Evolutionary conservation across 140 eudicot species (phyloP), one percentile per base, ranked within the genome.

Genomic region (Ambrosia hybrid): DNA sequence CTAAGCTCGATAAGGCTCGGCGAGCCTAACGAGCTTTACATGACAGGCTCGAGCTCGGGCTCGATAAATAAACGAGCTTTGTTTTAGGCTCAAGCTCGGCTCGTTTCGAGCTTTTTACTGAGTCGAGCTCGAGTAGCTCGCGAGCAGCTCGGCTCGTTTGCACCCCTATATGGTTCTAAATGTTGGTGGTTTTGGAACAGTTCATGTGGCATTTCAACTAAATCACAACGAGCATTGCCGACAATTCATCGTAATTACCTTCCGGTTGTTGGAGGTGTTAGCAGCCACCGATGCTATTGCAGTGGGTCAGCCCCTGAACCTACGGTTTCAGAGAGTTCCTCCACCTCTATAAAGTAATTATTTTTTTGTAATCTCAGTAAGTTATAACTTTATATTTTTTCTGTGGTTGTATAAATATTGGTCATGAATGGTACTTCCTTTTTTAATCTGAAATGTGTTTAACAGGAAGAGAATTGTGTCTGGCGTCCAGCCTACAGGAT

Each of bases 401-500:
- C 10, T 5, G 1, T 9, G 37, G 9, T 43, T 15, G 10, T n/a
- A 66, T 4, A 45, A 75, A 67, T 65, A 9, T 12, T 53, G 57
- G 67, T 51, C 58, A 41, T 67, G 34, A 30, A 30, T 30, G 2
- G 34, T 30, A 30, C 9, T 36, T 17, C 33, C 34, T 70, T 21
- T 4, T 43, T 74, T 7, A 70, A 80, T 49, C 39, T 16, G 63
- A 46, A 56, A 38, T 52, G 12, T 49, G 4, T 15, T 71, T 8
- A 13, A 66, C 71, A 81, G 85, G 78, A 81, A 81, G 74, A 81
- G 85, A 73, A 81, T 81, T 4, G 85, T 81, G 41, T 81, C 85
- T 30, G 85, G 85, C n/a, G 85, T 81, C 68, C 99, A 95, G 79
- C 97, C 99, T 15, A 95, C 99, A 2, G 99, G 99, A 52, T 85